These are phyloP conservation scores for Hericium erinaceus DNA, from an alignment of 768 basidiomycete genomes.

Conservation along the genomic window DNA sequence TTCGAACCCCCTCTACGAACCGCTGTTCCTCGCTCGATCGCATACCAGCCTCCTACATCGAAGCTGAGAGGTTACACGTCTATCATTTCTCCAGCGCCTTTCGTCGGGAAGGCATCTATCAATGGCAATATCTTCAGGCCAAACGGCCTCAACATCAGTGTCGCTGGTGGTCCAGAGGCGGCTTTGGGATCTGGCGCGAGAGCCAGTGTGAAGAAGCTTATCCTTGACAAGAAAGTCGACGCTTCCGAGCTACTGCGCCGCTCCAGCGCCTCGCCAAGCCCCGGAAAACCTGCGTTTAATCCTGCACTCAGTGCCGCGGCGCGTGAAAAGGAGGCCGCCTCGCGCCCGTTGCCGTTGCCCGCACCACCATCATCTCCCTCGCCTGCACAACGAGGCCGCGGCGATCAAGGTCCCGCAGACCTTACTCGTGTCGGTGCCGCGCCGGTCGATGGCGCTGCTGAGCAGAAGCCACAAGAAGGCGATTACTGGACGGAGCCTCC, in stretches of 20 bases:
- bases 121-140: constrained; percentile 12
- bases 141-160: constrained; percentile 38
- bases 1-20: constrained; percentile 74
- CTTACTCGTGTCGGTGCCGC: constrained; percentile 14
- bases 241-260: constrained; percentile 54
- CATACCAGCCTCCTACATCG: constrained; percentile 53
- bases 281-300: constrained; percentile 57
- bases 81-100: constrained; percentile 20
- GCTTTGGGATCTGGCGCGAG: constrained; percentile 59
- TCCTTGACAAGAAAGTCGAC: constrained; percentile 78
- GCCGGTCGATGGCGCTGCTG: constrained; percentile 18
- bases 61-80: constrained; percentile 67
- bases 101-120: constrained; percentile 20
- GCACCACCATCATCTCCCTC: constrained; percentile 16
- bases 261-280: constrained; percentile 15
- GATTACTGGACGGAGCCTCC: constrained; percentile 90
- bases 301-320: constrained; percentile 67
- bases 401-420: constrained; percentile 1
- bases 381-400: constrained; percentile 17
- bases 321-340: constrained; percentile 58
- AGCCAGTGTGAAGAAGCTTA: constrained; percentile 88
- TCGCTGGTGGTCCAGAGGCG: constrained; percentile 46
- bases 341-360: constrained; percentile 7
- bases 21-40: constrained; percentile 55
- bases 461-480: constrained; percentile 54